Percentiles rank a stretch among this genome's conserved stretches.
phyloP scores from a whole-genome alignment of 495 filamentous ascomycete species.

The Aspergillus baeticus region DNA sequence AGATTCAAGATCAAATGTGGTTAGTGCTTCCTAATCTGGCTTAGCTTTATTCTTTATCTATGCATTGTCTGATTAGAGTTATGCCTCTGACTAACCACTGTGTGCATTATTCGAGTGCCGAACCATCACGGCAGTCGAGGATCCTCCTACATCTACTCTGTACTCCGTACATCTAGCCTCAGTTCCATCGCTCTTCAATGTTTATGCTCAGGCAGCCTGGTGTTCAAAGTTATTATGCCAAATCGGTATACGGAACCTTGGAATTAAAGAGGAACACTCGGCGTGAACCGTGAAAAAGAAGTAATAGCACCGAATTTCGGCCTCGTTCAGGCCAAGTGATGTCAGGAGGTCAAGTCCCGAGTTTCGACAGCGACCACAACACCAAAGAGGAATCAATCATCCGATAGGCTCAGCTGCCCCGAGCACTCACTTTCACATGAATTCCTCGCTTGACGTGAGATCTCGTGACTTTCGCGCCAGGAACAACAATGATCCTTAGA shows the following conservation, averaged over 20 bases:
- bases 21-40: not conserved
- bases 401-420: not conserved
- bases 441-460: constrained; percentile 12
- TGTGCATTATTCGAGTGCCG: too few species aligned
- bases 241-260: too few species aligned
- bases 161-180: too few species aligned
- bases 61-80: not conserved
- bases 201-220: too few species aligned
- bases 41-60: not conserved
- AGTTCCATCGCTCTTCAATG: too few species aligned
- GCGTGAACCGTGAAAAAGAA: too few species aligned
- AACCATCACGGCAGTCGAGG: too few species aligned
- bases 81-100: not conserved
- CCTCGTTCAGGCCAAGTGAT: not conserved
- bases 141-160: too few species aligned
- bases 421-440: constrained; percentile 23
- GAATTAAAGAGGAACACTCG: too few species aligned
- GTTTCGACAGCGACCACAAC: constrained; percentile 3
- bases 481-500: constrained; percentile 37
- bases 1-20: not conserved
- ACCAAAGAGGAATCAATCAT: not conserved
- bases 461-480: constrained; percentile 31
- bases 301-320: too few species aligned
- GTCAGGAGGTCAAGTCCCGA: not conserved
- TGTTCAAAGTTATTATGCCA: too few species aligned